Conservation (phyloP, 306 rosid genomes). For the Comarum palustre region DNA sequence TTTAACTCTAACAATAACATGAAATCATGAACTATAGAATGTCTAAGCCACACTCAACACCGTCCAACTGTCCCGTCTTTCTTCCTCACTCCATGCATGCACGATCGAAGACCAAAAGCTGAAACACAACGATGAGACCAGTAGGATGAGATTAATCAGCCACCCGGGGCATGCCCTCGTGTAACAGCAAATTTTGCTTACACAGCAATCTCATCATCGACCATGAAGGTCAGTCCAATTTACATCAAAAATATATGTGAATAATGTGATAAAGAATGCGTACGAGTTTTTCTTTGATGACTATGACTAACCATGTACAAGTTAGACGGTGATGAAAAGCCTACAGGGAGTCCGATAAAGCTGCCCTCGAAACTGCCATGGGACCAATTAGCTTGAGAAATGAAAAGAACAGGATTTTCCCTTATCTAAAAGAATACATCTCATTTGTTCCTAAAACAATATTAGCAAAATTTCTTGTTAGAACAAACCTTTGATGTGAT, state of each 20-base stretch:
- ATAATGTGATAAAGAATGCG: neutral
- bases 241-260: neutral
- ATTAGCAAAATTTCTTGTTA: neutral
- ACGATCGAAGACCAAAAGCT: no score
- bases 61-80: no score
- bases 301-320: neutral
- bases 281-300: neutral
- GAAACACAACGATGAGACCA: no score
- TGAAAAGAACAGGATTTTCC: neutral
- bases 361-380: neutral
- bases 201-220: no score
- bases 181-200: no score
- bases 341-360: neutral
- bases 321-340: neutral
- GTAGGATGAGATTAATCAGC: no score
- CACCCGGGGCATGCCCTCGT: no score
- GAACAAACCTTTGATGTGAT: neutral
- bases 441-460: neutral
- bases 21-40: no score
- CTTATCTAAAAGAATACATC: neutral
- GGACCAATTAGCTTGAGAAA: constrained; percentile 9
- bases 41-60: no score
- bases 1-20: no score
- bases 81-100: no score
- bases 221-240: no score